Conservation (phyloP, 176 grass and related monocot genomes). For the Phyllostachys edulis region DNA sequence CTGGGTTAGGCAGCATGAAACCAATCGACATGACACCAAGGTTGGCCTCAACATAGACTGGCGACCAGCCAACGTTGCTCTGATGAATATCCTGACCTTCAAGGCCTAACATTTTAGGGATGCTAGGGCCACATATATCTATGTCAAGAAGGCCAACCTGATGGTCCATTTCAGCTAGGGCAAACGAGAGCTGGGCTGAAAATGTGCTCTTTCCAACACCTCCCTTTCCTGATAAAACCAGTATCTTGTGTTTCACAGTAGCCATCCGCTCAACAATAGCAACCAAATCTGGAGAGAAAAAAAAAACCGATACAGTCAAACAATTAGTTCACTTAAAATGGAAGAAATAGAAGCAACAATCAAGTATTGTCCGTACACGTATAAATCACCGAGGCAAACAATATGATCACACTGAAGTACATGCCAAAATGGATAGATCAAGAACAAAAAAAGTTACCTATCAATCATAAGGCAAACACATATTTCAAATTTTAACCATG, state of each 20-base stretch:
- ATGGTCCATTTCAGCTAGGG: slow-evolving; percentile 51
- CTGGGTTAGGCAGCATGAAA: slow-evolving; percentile 62
- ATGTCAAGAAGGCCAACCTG: slow-evolving; percentile 73
- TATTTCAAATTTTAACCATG: background rate
- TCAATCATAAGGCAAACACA: background rate
- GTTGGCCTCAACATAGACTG: slow-evolving; percentile 65
- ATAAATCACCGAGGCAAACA: background rate
- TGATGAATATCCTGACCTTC: slow-evolving; percentile 69
- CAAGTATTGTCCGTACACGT: background rate
- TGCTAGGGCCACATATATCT: slow-evolving; percentile 75
- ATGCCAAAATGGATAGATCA: background rate
- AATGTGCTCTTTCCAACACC: slow-evolving; percentile 79
- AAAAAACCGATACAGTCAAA: background rate
- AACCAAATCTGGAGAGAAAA: slow-evolving; percentile 49
- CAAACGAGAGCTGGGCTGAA: slow-evolving; percentile 68
- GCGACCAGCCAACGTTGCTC: slow-evolving; percentile 73
- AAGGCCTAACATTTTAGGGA: slow-evolving; percentile 73
- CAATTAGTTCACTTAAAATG: background rate
- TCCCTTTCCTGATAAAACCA: slow-evolving; percentile 73
- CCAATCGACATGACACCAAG: slow-evolving; percentile 85
- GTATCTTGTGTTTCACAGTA: slow-evolving; percentile 64
- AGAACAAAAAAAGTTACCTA: background rate
- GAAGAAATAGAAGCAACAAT: background rate
- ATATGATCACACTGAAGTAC: background rate
- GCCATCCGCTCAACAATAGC: slow-evolving; percentile 63